phyloP scores from a whole-genome alignment of 1,284 basidiomycete species.

The Rhodotorula sp. region DNA sequence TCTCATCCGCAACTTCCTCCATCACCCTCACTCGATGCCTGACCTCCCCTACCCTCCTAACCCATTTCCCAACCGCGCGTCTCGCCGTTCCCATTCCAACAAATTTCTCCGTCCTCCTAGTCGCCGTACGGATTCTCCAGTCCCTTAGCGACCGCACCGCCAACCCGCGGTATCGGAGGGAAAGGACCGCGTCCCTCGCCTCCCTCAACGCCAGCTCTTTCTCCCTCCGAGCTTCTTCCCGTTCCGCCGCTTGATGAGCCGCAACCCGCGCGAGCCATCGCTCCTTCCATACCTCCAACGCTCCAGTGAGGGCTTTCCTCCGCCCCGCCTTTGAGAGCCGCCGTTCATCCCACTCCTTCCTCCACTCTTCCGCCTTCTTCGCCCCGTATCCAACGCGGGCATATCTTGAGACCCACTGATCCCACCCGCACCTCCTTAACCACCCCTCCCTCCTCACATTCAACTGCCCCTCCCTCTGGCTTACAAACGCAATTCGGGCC shows the following conservation, averaged over 20 bases:
- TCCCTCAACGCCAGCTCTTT: constrained; percentile 8
- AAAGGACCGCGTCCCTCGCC: constrained; percentile 10
- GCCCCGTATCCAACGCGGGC: background rate
- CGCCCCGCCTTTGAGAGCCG: no score
- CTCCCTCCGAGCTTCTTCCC: background rate
- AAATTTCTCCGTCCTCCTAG: background rate
- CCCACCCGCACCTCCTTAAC: constrained; percentile 4
- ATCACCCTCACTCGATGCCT: background rate
- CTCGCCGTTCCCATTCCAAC: background rate
- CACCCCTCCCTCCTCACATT: background rate
- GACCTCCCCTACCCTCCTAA: background rate
- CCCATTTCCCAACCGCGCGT: background rate
- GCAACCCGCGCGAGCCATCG: background rate
- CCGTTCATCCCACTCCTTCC: background rate
- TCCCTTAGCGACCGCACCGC: background rate
- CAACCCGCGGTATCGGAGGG: background rate
- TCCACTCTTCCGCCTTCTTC: background rate
- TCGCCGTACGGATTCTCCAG: background rate
- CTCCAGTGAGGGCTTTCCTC: background rate
- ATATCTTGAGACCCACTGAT: background rate
- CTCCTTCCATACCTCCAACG: background rate
- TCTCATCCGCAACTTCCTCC: background rate
- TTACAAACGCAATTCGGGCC: background rate
- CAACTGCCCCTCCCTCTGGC: background rate
- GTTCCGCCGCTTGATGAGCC: background rate